Percentiles rank a stretch among this genome's conserved stretches.
Conservation (phyloP, 108 stramenopile genomes). For the Bacterosira constricta region DNA sequence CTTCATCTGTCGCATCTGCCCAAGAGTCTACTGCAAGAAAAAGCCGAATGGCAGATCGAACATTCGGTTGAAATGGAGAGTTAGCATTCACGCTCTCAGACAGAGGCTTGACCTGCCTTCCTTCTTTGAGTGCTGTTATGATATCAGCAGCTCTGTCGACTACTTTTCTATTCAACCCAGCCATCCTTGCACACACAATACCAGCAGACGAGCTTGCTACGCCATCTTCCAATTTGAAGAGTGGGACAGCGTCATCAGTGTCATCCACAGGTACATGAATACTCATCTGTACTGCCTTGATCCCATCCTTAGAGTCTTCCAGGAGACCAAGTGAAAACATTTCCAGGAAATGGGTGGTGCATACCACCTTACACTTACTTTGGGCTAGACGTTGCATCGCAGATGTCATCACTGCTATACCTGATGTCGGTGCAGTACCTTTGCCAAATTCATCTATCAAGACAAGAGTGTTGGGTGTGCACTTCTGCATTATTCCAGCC, state of each 20-base stretch:
- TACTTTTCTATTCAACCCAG: slow-evolving; percentile 70
- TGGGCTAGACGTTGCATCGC: slow-evolving; percentile 68
- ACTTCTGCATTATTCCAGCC: slow-evolving; percentile 67
- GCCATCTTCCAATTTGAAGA: slow-evolving; percentile 91
- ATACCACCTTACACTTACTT: slow-evolving; percentile 76
- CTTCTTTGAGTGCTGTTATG: slow-evolving; percentile 60
- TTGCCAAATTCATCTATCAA: slow-evolving; percentile 98
- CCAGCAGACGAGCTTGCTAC: slow-evolving; percentile 90
- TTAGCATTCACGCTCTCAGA: slow-evolving; percentile 55
- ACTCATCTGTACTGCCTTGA: slow-evolving; percentile 87
- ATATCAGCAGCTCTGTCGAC: slow-evolving; percentile 73
- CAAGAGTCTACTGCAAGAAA: slow-evolving; percentile 62
- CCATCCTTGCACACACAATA: slow-evolving; percentile 90
- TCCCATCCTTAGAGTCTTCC: slow-evolving; percentile 63
- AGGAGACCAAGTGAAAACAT: slow-evolving; percentile 89
- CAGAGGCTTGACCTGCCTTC: slow-evolving; percentile 58
- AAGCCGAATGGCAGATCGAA: slow-evolving; percentile 49
- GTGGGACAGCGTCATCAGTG: slow-evolving; percentile 69
- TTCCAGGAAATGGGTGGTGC: slow-evolving; percentile 95
- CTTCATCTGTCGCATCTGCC: slow-evolving; percentile 55
- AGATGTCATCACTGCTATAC: slow-evolving; percentile 90
- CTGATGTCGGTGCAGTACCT: slow-evolving; percentile 92
- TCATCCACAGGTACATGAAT: slow-evolving; percentile 76
- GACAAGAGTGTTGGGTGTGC: slow-evolving; percentile 81
- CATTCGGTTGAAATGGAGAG: slow-evolving; percentile 52